Percentiles rank a stretch among this genome's conserved stretches.
phyloP scores from a whole-genome alignment of 345 rosid species.

The Leavenworthia alabamica region DNA sequence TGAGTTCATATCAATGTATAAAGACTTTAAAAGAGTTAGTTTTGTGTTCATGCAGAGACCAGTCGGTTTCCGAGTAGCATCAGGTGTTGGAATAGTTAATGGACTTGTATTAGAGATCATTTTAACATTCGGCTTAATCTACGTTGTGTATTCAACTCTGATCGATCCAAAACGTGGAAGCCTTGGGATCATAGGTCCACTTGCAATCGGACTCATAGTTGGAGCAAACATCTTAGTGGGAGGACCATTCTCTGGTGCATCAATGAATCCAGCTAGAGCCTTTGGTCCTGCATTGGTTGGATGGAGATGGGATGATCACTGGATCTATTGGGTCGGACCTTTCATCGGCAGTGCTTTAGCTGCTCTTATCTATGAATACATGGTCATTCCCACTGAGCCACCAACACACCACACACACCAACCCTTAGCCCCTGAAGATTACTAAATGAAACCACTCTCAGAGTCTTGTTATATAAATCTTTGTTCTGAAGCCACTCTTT shows the following conservation, averaged over 20 bases:
- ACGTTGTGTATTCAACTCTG: conserved; percentile 28
- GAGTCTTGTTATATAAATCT: conserved; percentile 5
- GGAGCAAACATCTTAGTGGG: conserved; percentile 33
- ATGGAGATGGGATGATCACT: conserved; percentile 37
- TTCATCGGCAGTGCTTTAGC: conserved; percentile 33
- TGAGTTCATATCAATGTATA: too few species aligned
- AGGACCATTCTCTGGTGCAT: conserved; percentile 34
- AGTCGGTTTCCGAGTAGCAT: conserved; percentile 42
- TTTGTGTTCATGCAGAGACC: conserved; percentile 50
- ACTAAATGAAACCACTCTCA: conserved; percentile 26
- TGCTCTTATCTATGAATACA: conserved; percentile 43
- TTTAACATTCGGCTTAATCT: conserved; percentile 31
- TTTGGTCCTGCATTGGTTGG: conserved; percentile 41
- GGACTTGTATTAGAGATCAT: conserved; percentile 36
- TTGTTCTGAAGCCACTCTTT: conserved; percentile 10
- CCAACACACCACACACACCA: conserved; percentile 41
- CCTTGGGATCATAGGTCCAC: conserved; percentile 30
- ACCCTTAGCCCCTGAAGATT: conserved; percentile 82
- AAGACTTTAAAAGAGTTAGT: background rate
- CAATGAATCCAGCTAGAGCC: conserved; percentile 39
- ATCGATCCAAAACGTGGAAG: conserved; percentile 37
- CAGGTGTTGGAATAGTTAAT: conserved; percentile 44
- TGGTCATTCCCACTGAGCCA: conserved; percentile 47
- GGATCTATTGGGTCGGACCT: conserved; percentile 38
- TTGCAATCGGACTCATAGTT: conserved; percentile 29